Conservation (phyloP, 768 basidiomycete genomes). For the Trametes punicea region DNA sequence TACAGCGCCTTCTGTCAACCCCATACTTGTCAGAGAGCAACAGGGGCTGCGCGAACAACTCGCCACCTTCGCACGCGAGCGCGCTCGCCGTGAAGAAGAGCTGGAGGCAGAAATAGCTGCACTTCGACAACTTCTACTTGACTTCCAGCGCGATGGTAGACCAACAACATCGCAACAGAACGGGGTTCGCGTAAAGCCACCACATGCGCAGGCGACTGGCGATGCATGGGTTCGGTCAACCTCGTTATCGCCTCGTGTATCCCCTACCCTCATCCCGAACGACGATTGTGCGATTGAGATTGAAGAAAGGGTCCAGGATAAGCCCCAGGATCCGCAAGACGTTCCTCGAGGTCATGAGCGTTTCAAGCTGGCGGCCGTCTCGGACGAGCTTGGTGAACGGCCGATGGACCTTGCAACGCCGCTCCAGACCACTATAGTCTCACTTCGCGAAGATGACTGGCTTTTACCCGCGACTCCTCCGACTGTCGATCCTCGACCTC, state of each 20-base stretch:
- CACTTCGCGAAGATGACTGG: conserved; percentile 15
- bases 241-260: conserved; percentile 4
- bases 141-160: not conserved
- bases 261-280: not conserved
- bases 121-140: not conserved
- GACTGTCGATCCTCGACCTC: too few relatives aligned
- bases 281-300: too few relatives aligned
- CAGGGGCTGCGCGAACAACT: conserved; percentile 7
- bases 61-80: not conserved
- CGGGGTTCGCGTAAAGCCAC: too few relatives aligned
- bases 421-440: conserved; percentile 19
- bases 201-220: too few relatives aligned
- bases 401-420: conserved; percentile 26
- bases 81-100: conserved; percentile 1
- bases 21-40: conserved; percentile 1
- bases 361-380: too few relatives aligned
- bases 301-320: too few relatives aligned
- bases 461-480: not conserved
- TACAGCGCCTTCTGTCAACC: not conserved
- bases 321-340: not conserved
- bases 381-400: conserved; percentile 12
- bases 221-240: not conserved
- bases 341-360: not conserved
- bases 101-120: conserved; percentile 11
- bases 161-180: too few relatives aligned